Conservation (phyloP, 1,139 yeast genomes). For the Entelexis paramagnoliae region DNA sequence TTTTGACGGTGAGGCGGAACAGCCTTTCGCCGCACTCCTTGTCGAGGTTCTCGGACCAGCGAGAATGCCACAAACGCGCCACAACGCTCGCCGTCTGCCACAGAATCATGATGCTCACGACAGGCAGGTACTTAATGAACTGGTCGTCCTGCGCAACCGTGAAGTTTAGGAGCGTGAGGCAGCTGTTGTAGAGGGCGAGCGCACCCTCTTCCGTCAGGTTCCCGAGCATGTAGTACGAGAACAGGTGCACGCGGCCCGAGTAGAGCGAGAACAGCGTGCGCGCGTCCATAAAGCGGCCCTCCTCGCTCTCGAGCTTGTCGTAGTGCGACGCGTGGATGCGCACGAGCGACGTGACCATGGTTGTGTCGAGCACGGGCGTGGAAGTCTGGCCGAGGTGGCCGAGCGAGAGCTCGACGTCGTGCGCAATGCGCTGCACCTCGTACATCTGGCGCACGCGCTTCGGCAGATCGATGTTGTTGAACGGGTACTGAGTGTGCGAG, state of each 20-base stretch:
- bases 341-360: conserved; percentile 35
- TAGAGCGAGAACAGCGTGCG: conserved; percentile 57
- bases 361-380: conserved; percentile 7
- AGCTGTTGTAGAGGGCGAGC: conserved; percentile 67
- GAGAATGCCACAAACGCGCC: conserved; percentile 66
- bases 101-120: conserved; percentile 63
- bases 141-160: conserved; percentile 50
- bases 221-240: conserved; percentile 73
- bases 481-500: conserved; percentile 41
- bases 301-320: conserved; percentile 58
- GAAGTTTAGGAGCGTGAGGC: conserved; percentile 59
- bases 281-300: conserved; percentile 43
- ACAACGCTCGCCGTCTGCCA: conserved; percentile 91
- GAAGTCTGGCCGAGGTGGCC: conserved; percentile 16
- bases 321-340: conserved; percentile 60
- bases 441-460: conserved; percentile 58
- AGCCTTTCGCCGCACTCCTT: conserved; percentile 59
- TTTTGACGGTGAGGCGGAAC: conserved; percentile 57
- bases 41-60: conserved; percentile 57
- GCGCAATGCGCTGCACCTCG: conserved; percentile 75
- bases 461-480: conserved; percentile 49
- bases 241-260: conserved; percentile 65
- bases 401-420: conserved; percentile 48
- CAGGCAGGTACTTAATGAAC: conserved; percentile 71
- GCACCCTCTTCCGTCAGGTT: conserved; percentile 51